Base-by-base conservation (phyloP, 106 monocot species). In the Posidonia australis region DNA sequence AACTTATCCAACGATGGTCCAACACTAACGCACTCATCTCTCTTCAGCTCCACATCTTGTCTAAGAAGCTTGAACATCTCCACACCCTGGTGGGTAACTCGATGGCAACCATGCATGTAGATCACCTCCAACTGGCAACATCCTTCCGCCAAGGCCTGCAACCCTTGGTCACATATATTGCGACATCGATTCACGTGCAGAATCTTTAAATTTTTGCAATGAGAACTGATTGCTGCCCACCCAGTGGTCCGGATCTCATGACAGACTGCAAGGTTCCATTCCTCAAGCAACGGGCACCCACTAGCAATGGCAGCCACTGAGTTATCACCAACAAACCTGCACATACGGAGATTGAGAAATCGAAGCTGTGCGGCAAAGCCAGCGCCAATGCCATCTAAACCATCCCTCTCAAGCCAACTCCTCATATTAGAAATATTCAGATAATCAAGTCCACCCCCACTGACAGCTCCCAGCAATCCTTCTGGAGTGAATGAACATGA, bases 171-270 rank as follows among this genome's bases (percentile, higher is more conserved):
- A 59, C 86, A 86, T 0, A 93, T 49, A 79, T 89, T 89, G 59
- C 79, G 64, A 61, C 93, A 93, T 17, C 93, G 64, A 27, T 86
- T 86, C 46, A 89, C 93, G 70, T 93, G 89, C 69, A 93, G 72
- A 46, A 86, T 58, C 70, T 75, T 81, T 54, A 93, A 65, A 13
- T 42, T 83, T 27, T 18, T 72, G 66, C 93, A 86, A 29, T 65
- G 63, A 47, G 62, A 86, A 17, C 81, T 83, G 26, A 93, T 74
- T 14, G 81, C 77, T 20, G 54, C 77, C 93, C 93, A 93, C 28
- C 93, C 93, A 51, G 65, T 10, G 0, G 54, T 44, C 18, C 74
- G 60, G 24, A 93, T 69, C 57, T 76, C 86, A 58, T 93, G 89
- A 49, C 93, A 93, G 36, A 89, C 64, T 3, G 83, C 89, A 32